Base-by-base conservation (phyloP, 1,139 yeast species). In the Maudiozyma humilis region DNA sequence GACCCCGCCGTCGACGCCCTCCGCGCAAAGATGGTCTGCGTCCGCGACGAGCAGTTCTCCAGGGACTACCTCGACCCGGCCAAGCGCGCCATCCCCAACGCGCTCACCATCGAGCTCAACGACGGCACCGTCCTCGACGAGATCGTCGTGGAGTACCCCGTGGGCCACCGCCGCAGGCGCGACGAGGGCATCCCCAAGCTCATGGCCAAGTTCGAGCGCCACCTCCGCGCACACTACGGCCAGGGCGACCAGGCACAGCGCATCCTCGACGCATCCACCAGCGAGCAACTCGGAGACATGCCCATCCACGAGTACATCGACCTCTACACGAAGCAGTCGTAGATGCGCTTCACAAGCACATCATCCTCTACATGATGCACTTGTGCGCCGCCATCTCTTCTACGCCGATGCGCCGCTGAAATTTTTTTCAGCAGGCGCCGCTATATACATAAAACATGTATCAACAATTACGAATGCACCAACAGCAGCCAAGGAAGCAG, bases 171-270 rank as follows among this genome's bases (percentile, higher is more conserved):
- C 53, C 65, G 66, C 54, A 71, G 81, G 60, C 68, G 81, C 49
- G 75, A 72, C 45, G 81, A 76, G 55, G 81, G 81, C 29, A 73
- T 73, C 42, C 80, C 81, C 17, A 70, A 75, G 15, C 57, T 76
- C 48, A 60, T 72, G 44, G 57, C 65, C 44, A 76, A 76, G 63
- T 76, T 74, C 49, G 69, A 71, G 55, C 69, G 68, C 40, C 79
- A 76, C 55, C 63, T 76, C 42, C 55, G 62, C 17, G 75, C 73
- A 42, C 69, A 74, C 47, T 71, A 72, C 49, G 43, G 38, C 1
- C 57, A 65, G 37, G 42, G 55, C 4, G 54, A 51, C 25, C 68
- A 65, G 52, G 75, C 65, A 38, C 56, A 64, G 37, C 49, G 60
- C 44, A 73, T 75, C 46, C 56, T 73, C 44, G 54, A 59, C 15